Evolutionary conservation across 139 green algal genomes (phyloP).

Genomic region (Yamagishiella unicocca): DNA sequence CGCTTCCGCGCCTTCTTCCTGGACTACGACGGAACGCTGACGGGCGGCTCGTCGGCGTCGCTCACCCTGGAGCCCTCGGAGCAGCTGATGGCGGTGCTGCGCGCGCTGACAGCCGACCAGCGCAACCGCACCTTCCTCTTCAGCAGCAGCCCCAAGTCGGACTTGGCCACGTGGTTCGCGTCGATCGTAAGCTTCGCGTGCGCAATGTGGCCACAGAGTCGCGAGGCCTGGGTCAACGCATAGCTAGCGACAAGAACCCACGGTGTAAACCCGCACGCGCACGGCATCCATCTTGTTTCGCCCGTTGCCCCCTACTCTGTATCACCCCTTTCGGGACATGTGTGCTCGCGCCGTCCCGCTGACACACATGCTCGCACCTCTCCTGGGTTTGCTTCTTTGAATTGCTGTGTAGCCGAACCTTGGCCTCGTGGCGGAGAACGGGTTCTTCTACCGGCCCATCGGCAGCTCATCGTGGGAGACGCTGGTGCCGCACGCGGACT

Average conservation of each 20-base stretch:
- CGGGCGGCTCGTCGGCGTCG: constrained; percentile 56
- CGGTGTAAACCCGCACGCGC: too few species aligned
- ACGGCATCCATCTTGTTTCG: too few species aligned
- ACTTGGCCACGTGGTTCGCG: constrained; percentile 91
- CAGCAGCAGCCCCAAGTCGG: constrained; percentile 77
- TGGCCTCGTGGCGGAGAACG: constrained; percentile 95
- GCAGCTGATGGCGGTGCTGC: constrained; percentile 75
- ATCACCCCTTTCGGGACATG: too few species aligned
- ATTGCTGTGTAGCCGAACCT: constrained; percentile 76
- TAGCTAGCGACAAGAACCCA: too few species aligned
- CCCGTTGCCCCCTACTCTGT: too few species aligned
- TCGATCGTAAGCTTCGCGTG: constrained; percentile 80
- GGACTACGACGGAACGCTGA: constrained; percentile 98
- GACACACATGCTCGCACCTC: not conserved
- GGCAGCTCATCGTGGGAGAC: constrained; percentile 55
- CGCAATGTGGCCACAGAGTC: too few species aligned
- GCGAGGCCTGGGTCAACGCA: too few species aligned
- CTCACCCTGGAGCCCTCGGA: constrained; percentile 34
- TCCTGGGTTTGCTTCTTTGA: too few species aligned
- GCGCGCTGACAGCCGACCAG: constrained; percentile 77
- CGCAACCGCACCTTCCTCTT: constrained; percentile 94
- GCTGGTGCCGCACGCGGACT: constrained; percentile 65
- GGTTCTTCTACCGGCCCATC: constrained; percentile 82
- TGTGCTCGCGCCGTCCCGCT: too few species aligned
- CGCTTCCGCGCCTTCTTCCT: constrained; percentile 88